Base-by-base conservation (phyloP, 1,284 basidiomycete genomes). In the Boletus semigastroideus region DNA sequence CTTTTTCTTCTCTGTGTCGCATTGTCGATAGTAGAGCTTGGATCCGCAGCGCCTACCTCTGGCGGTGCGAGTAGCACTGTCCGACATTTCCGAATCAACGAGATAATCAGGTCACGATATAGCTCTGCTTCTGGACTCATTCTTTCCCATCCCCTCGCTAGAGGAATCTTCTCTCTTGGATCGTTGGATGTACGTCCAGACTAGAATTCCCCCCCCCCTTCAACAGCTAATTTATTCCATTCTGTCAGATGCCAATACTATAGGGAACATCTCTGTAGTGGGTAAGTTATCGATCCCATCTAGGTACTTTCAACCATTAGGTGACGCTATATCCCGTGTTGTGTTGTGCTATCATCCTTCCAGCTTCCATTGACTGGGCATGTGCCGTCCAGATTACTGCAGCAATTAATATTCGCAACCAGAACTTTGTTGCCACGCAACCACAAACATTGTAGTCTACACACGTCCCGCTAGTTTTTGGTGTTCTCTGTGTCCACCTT, bases 321-420 rank as follows among this genome's bases (percentile, higher is more conserved):
- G 25, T n/a, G 7, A 25, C 7, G 33, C 8, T 9, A 8, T 19
- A 10, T 51, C 39, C 25, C 33, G 6, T 25, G 20, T 14, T 27
- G 12, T 14, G 13, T 9, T 45, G 25, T 34, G n/a, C 28, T 42
- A 38, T 39, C n/a, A 42, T 41, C 13, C 27, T 12, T 13, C 19
- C 30, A 59, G 75, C 78, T 4, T 74, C 74, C 5, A 61, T 78
- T 9, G 74, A 71, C 28, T 79, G 76, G 77, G 74, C 64, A 40
- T 73, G 68, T 43, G 63, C 74, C 13, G 51, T 71, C 16, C 72
- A 74, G 53, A 66, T 75, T 28, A 66, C 69, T 50, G 74, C 73
- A 0, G 73, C 70, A 6, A 66, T 55, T 3, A 64, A 61, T 34
- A 74, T 74, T 33, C 31, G 14, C 12, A 33, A 13, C 31, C 12